These are phyloP conservation scores for Alternaria arborescens DNA, from an alignment of 2,329 filamentous ascomycete genomes.

Conservation along the genomic window DNA sequence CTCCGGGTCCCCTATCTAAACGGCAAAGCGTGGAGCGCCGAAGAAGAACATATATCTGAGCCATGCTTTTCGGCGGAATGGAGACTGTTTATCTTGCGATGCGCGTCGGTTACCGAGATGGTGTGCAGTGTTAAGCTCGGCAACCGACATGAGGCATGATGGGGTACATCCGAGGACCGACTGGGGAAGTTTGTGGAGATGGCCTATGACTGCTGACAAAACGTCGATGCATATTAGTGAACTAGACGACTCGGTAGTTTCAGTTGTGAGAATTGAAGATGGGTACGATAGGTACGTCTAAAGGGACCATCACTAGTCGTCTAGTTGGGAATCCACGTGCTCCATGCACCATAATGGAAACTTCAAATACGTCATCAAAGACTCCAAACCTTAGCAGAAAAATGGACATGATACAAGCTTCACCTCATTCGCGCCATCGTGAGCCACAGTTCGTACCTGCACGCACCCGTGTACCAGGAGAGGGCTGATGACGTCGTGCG, in stretches of 20 bases:
- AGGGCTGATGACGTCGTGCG: slow-evolving; percentile 37
- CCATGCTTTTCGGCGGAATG: slow-evolving; percentile 31
- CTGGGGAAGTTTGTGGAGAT: slow-evolving; percentile 12
- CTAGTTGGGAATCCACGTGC: slow-evolving; percentile 3
- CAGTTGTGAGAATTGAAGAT: not conserved
- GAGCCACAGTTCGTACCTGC: slow-evolving; percentile 5
- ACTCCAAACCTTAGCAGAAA: not conserved
- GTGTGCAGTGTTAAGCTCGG: slow-evolving; percentile 41
- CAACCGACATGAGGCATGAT: slow-evolving; percentile 28
- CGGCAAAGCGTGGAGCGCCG: slow-evolving; percentile 8
- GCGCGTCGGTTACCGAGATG: slow-evolving; percentile 24
- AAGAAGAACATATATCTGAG: slow-evolving; percentile 22
- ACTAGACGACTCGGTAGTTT: not conserved
- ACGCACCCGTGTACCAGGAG: slow-evolving; percentile 6
- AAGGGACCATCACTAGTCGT: too few species aligned
- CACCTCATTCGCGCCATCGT: not conserved
- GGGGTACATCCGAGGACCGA: slow-evolving; percentile 36
- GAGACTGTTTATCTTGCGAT: slow-evolving; percentile 14
- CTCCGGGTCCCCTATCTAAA: slow-evolving; percentile 16
- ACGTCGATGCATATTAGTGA: not conserved
- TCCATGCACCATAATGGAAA: not conserved
- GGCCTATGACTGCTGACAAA: not conserved
- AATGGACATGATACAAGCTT: not conserved
- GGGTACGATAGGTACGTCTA: not conserved
- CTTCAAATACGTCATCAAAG: slow-evolving; percentile 14